These are phyloP conservation scores for Cystobasidium pallidum DNA, from an alignment of 1,284 basidiomycete genomes.

Conservation along the genomic window DNA sequence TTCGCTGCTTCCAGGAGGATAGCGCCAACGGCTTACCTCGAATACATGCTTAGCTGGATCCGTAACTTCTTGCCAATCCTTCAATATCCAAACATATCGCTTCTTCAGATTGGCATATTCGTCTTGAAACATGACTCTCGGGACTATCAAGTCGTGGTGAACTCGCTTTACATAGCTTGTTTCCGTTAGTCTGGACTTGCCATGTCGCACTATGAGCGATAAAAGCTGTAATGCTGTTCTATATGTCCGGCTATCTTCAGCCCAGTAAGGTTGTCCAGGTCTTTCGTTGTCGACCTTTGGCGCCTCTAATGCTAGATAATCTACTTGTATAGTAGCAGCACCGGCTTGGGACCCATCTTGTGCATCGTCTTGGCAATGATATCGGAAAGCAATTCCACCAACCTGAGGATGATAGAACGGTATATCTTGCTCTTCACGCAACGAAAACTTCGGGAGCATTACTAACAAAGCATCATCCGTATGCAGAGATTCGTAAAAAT, in stretches of 20 bases:
- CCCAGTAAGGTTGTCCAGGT: constrained; percentile 27
- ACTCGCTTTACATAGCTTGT: constrained; percentile 77
- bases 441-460: constrained; percentile 63
- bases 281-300: neutral
- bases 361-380: constrained; percentile 54
- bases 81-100: constrained; percentile 62
- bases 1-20: too few species aligned
- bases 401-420: constrained; percentile 82
- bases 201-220: constrained; percentile 80
- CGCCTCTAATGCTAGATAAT: constrained; percentile 19
- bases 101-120: constrained; percentile 81
- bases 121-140: constrained; percentile 81
- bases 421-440: constrained; percentile 58
- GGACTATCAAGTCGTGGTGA: constrained; percentile 77
- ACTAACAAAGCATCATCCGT: constrained; percentile 61
- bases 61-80: constrained; percentile 72
- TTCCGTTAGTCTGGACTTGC: constrained; percentile 74
- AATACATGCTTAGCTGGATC: constrained; percentile 85
- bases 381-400: constrained; percentile 72
- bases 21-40: constrained; percentile 62
- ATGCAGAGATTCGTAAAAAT: constrained; percentile 61
- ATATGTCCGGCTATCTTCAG: constrained; percentile 21
- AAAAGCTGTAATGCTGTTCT: constrained; percentile 68
- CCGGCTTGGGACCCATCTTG: constrained; percentile 56
- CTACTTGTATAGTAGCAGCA: constrained; percentile 56